Evolutionary conservation across 2,329 filamentous ascomycete genomes (phyloP).

Genomic region (Tolypocladium tropicale): DNA sequence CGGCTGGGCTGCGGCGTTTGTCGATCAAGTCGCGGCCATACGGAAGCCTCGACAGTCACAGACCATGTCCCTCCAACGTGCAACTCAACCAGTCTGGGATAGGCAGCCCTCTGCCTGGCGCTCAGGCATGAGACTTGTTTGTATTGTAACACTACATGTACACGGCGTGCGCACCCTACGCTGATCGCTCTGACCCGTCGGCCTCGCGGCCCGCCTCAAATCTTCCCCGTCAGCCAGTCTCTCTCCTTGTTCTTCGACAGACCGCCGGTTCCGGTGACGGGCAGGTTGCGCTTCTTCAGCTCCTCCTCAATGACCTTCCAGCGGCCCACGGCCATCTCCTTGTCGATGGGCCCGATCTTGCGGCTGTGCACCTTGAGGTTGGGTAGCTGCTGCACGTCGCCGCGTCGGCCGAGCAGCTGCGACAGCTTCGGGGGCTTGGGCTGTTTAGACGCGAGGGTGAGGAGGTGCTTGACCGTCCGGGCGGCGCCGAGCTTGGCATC

Average conservation of each 20-base stretch:
- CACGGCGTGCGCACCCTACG: background rate
- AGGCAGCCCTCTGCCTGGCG: no score
- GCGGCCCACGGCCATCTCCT: constrained; percentile 60
- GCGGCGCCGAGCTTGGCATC: constrained; percentile 56
- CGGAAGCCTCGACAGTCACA: background rate
- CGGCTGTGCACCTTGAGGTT: constrained; percentile 62
- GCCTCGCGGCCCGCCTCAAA: constrained; percentile 9
- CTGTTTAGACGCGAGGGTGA: constrained; percentile 41
- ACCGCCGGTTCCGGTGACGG: constrained; percentile 37
- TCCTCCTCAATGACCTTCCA: constrained; percentile 74
- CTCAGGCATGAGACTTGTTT: background rate
- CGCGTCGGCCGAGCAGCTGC: constrained; percentile 40
- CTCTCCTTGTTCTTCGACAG: constrained; percentile 31
- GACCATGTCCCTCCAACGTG: background rate
- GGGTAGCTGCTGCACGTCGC: constrained; percentile 38
- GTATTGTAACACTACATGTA: background rate
- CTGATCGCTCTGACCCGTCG: background rate
- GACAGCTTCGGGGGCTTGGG: constrained; percentile 53
- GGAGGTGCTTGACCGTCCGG: constrained; percentile 41
- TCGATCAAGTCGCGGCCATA: background rate
- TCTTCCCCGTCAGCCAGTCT: constrained; percentile 29
- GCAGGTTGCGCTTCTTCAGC: constrained; percentile 50
- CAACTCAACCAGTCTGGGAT: background rate
- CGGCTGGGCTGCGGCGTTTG: background rate
- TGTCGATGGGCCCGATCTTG: constrained; percentile 60